Base-by-base conservation (phyloP, 306 rosid genomes). In the Cyclanthera cordifolia region DNA sequence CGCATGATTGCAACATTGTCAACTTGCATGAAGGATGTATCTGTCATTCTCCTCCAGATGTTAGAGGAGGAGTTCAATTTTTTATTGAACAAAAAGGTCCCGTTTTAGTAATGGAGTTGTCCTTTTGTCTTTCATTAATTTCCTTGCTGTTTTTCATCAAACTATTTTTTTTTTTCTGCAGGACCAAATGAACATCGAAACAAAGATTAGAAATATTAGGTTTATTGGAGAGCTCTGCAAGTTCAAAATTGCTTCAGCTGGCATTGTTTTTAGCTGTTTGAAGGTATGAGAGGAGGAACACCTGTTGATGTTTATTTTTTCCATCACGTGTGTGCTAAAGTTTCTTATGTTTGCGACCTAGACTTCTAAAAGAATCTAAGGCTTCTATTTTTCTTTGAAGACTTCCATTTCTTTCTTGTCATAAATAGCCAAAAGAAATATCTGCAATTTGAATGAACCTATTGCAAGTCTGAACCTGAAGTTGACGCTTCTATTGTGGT, bases 111-210 rank as follows among this genome's bases (percentile, higher is more conserved):
- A 28, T 23, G 43, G 39, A 24, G 15, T 24, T 57, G 5, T 7
- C 15, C 21, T 71, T 43, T 43, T 43, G 11, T 47, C 69, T 67
- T 37, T 5, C 49, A 53, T 61, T 27, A 51, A 49, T 53, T 28
- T 73, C 4, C 13, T 32, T 23, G 4, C 15, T 70, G 19, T 24
- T 34, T 46, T 12, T 43, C 43, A 6, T 37, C 10, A 2, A 27
- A 30, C 34, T 52, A 1, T 27, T 19, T 52, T 0, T 46, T 30
- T 47, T 72, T 2, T 20, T 45, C 25, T 57, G 76, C 91, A 94
- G 99, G 99, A 94, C 79, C 99, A 94, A 83, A 94, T 94, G 96
- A 94, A 94, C 83, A 94, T 94, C 68, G 99, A 94, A 80, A 86
- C 99, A 27, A 94, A 94, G 83, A 90, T 94, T 67, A 85, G 95